A percentile compares a stretch with the other conserved stretches of the same genome.
Conservation (phyloP, 2,329 filamentous ascomycete species). For the Myrmaecium sp. region DNA sequence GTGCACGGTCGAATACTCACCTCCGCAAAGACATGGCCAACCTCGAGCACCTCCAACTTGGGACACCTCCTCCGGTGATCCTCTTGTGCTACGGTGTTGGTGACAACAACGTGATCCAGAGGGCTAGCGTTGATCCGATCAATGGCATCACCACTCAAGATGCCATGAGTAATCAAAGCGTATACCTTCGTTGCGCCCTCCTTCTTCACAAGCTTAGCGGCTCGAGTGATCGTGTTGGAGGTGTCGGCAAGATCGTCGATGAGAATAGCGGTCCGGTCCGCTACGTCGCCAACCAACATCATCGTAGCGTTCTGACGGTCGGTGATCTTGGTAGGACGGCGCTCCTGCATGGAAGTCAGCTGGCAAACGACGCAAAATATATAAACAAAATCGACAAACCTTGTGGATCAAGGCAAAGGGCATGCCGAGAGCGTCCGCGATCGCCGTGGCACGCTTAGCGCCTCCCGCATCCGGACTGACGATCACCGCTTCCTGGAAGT, state of each 20-base stretch:
- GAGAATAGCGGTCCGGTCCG: slow-evolving; percentile 67
- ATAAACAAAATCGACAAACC: slow-evolving; percentile 34
- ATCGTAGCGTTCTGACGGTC: slow-evolving; percentile 71
- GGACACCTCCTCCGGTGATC: slow-evolving; percentile 63
- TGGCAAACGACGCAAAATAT: neutral
- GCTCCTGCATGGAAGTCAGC: slow-evolving; percentile 45
- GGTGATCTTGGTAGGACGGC: slow-evolving; percentile 70
- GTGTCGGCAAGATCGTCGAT: slow-evolving; percentile 93
- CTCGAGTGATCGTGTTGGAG: slow-evolving; percentile 89
- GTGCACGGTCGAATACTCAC: slow-evolving; percentile 24
- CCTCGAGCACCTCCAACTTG: slow-evolving; percentile 83
- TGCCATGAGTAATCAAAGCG: slow-evolving; percentile 84
- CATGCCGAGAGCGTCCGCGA: slow-evolving; percentile 83
- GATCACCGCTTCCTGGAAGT: slow-evolving; percentile 74
- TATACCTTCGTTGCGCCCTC: slow-evolving; percentile 80
- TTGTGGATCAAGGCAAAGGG: slow-evolving; percentile 98
- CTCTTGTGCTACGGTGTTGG: slow-evolving; percentile 82
- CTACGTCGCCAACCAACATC: slow-evolving; percentile 85
- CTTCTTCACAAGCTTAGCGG: slow-evolving; percentile 90
- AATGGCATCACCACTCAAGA: slow-evolving; percentile 89
- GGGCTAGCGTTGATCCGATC: slow-evolving; percentile 84
- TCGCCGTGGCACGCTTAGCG: slow-evolving; percentile 87
- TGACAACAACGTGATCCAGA: slow-evolving; percentile 61
- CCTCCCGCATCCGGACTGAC: slow-evolving; percentile 94
- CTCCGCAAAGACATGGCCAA: slow-evolving; percentile 80